Evolutionary conservation across 345 rosid genomes (phyloP).

Genomic region (Kandelia obovata): DNA sequence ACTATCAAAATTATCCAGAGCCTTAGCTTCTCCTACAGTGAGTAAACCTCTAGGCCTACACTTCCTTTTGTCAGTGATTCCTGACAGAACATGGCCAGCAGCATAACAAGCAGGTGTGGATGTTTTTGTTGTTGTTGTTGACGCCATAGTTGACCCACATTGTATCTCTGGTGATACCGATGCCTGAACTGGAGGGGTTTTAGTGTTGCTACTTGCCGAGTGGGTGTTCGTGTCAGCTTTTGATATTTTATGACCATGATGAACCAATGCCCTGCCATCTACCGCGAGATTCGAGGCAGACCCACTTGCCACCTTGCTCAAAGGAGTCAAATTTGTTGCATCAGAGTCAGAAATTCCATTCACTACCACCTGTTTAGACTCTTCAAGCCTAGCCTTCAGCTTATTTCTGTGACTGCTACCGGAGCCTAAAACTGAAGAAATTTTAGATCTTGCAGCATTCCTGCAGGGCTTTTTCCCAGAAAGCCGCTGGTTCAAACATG

Average conservation of each 20-base stretch:
- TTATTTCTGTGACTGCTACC: conserved; percentile 15
- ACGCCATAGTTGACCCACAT: conserved; percentile 39
- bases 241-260: conserved; percentile 29
- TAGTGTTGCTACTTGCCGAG: conserved; percentile 26
- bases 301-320: conserved; percentile 37
- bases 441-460: conserved; percentile 16
- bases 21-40: conserved; percentile 46
- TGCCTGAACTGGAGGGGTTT: conserved; percentile 84
- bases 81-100: conserved; percentile 80
- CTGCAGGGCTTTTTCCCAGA: conserved; percentile 32
- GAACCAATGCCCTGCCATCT: conserved; percentile 16
- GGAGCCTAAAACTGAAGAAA: conserved; percentile 20
- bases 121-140: conserved; percentile 14
- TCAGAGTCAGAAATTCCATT: conserved; percentile 25
- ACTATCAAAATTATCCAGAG: conserved; percentile 32
- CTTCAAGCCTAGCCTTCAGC: conserved; percentile 26
- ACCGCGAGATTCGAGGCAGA: conserved; percentile 27
- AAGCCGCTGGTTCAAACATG: conserved; percentile 22
- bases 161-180: conserved; percentile 92
- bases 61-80: conserved; percentile 80
- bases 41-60: conserved; percentile 90
- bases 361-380: conserved; percentile 16
- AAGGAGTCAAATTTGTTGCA: conserved; percentile 45
- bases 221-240: conserved; percentile 13
- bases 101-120: conserved; percentile 65